These are phyloP conservation scores for Strigomonas culicis DNA, from an alignment of 208 protist genomes.

Conservation along the genomic window DNA sequence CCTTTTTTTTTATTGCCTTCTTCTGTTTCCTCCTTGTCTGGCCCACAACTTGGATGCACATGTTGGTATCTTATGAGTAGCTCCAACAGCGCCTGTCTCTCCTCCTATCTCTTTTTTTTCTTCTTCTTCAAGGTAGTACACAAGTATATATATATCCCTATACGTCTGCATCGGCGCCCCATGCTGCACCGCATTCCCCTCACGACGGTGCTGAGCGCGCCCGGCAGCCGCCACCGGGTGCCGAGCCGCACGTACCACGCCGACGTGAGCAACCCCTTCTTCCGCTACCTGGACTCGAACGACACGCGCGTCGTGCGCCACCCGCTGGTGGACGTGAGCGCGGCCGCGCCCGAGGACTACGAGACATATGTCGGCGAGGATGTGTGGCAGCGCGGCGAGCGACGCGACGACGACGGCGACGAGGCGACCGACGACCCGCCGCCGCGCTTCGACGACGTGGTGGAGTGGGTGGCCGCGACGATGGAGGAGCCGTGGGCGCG, in stretches of 20 bases:
- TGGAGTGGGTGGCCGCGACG: conserved; percentile 41
- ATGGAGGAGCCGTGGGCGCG: not conserved
- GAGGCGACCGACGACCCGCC: not conserved
- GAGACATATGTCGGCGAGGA: conserved; percentile 84
- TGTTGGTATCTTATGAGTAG: not conserved
- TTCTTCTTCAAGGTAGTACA: not conserved
- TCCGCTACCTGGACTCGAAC: conserved; percentile 68
- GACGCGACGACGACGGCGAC: conserved; percentile 1
- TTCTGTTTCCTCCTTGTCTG: too few species aligned
- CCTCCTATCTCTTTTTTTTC: not conserved
- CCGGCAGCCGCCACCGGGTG: conserved; percentile 32
- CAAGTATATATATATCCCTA: not conserved
- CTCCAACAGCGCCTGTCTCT: not conserved
- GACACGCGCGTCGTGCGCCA: conserved; percentile 74
- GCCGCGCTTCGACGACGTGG: conserved; percentile 43
- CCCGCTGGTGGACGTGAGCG: conserved; percentile 24
- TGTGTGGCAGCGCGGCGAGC: conserved; percentile 28
- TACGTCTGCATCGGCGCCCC: not conserved
- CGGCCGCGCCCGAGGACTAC: conserved; percentile 50
- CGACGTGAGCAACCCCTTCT: conserved; percentile 27
- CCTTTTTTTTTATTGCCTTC: conserved; percentile 12
- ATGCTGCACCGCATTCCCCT: conserved; percentile 69
- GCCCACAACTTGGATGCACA: not conserved
- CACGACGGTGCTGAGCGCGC: conserved; percentile 32
- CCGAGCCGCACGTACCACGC: conserved; percentile 47